These are phyloP conservation scores for Lagenaria siceraria DNA, from an alignment of 306 rosid species.

Conservation along the genomic window DNA sequence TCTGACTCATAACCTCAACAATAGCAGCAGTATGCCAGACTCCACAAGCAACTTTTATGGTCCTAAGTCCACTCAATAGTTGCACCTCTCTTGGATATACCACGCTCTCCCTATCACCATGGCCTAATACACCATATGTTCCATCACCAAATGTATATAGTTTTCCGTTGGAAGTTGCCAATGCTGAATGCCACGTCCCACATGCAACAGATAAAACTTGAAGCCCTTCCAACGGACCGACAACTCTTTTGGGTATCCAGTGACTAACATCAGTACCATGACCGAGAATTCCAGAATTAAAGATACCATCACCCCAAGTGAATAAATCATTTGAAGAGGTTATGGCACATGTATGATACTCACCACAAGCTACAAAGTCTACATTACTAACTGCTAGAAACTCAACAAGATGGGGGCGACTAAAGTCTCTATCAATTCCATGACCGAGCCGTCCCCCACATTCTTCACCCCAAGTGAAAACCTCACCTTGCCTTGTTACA, in stretches of 20 bases:
- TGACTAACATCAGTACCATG: constrained; percentile 75
- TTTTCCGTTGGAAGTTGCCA: constrained; percentile 63
- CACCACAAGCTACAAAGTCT: constrained; percentile 75
- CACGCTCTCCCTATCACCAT: constrained; percentile 61
- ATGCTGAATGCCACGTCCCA: constrained; percentile 90
- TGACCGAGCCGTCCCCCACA: constrained; percentile 92
- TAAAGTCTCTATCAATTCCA: constrained; percentile 54
- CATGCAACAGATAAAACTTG: constrained; percentile 82
- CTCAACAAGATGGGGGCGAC: constrained; percentile 68
- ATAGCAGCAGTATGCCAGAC: constrained; percentile 97
- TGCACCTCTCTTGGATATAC: constrained; percentile 74
- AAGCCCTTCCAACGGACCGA: constrained; percentile 65
- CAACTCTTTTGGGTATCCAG: constrained; percentile 66
- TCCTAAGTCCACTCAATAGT: constrained; percentile 51
- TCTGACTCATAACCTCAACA: constrained; percentile 53
- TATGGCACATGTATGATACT: constrained; percentile 78
- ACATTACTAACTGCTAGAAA: constrained; percentile 46
- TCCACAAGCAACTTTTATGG: constrained; percentile 81
- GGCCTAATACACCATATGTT: constrained; percentile 82
- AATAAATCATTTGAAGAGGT: constrained; percentile 64
- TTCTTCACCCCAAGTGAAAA: constrained; percentile 98
- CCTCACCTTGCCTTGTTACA: constrained; percentile 92
- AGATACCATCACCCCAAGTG: constrained; percentile 90
- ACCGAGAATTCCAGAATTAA: constrained; percentile 77
- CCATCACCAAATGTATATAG: constrained; percentile 93